A percentile compares a stretch with the other conserved stretches of the same genome.
These are phyloP conservation scores for Fragaria ananassa DNA, from an alignment of 306 rosid species.

Conservation along the genomic window DNA sequence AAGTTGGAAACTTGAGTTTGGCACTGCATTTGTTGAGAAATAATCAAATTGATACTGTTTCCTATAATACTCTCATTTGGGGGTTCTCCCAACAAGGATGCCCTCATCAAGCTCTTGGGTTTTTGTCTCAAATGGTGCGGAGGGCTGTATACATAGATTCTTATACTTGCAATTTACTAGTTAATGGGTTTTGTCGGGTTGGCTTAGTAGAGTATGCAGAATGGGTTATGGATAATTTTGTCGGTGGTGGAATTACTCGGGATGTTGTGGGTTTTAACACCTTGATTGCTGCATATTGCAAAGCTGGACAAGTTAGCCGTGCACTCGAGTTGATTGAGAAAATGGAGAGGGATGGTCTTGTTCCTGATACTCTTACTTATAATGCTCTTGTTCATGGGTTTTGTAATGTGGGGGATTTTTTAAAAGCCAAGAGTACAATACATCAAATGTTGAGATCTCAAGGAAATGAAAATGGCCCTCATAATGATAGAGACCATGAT, in stretches of 20 bases:
- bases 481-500: constrained; percentile 21
- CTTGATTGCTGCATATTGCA: constrained; percentile 63
- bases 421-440: constrained; percentile 44
- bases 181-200: constrained; percentile 58
- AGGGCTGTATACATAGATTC: constrained; percentile 49
- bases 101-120: constrained; percentile 58
- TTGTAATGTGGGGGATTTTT: constrained; percentile 52
- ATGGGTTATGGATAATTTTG: constrained; percentile 52
- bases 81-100: constrained; percentile 59
- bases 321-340: constrained; percentile 54
- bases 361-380: constrained; percentile 57
- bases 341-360: constrained; percentile 30
- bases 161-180: constrained; percentile 55
- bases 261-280: constrained; percentile 54
- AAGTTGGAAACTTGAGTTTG: constrained; percentile 53
- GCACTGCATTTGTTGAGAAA: constrained; percentile 52
- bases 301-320: constrained; percentile 47
- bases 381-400: constrained; percentile 65
- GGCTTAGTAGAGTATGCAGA: constrained; percentile 57
- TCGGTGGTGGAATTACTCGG: constrained; percentile 41
- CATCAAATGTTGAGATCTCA: constrained; percentile 37
- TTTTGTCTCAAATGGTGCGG: constrained; percentile 73
- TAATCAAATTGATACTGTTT: constrained; percentile 48
- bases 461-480: constrained; percentile 24
- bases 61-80: constrained; percentile 68